These are phyloP conservation scores for Fraxinus floribunda DNA, from an alignment of 305 asterid genomes.

Conservation along the genomic window DNA sequence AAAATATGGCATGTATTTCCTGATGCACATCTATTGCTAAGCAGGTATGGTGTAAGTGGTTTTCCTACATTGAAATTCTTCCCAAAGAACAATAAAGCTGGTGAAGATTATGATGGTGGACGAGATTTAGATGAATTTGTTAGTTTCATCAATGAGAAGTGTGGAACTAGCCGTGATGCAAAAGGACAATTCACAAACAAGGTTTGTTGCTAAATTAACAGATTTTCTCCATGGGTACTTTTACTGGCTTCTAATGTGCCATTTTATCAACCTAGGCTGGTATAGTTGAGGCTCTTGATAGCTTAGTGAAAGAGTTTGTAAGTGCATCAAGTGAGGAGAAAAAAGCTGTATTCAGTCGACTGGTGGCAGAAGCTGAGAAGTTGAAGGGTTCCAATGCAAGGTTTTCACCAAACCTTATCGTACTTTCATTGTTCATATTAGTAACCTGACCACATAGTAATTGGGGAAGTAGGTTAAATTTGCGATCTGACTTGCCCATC, in stretches of 20 bases:
- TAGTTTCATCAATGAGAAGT: constrained; percentile 76
- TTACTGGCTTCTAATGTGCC: constrained; percentile 9
- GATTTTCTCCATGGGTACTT: not conserved
- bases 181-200: constrained; percentile 69
- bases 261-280: constrained; percentile 61
- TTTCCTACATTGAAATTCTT: constrained; percentile 88
- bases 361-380: constrained; percentile 80
- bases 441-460: not conserved
- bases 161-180: constrained; percentile 80
- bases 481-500: constrained; percentile 7
- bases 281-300: constrained; percentile 55
- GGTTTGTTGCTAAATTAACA: constrained; percentile 41
- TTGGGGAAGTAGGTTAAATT: constrained; percentile 4
- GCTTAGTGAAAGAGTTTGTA: constrained; percentile 68
- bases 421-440: not conserved
- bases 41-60: constrained; percentile 84
- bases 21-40: constrained; percentile 23
- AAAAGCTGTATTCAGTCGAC: constrained; percentile 40
- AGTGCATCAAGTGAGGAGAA: constrained; percentile 62
- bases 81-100: constrained; percentile 86
- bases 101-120: constrained; percentile 91
- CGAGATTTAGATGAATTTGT: constrained; percentile 78
- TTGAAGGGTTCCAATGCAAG: constrained; percentile 68
- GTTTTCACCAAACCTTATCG: constrained; percentile 31
- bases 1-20: constrained; percentile 6